Conservation (phyloP, 2,329 filamentous ascomycete genomes). For the Onygenales sp. region DNA sequence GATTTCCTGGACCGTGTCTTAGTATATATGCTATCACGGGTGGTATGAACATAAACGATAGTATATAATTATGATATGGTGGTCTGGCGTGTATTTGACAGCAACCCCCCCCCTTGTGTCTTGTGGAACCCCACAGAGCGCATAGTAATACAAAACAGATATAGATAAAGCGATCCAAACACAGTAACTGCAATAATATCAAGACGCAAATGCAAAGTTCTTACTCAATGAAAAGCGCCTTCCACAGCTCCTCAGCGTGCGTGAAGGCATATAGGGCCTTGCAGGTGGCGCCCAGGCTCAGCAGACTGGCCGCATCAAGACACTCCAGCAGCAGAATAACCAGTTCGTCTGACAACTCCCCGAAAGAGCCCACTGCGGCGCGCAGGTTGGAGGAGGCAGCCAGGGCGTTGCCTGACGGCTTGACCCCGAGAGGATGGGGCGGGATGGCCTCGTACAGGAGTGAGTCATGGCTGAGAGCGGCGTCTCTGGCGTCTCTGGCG, state of each 20-base stretch:
- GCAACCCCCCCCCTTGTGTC: too few relatives aligned
- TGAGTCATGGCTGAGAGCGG: not conserved
- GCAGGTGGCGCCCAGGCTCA: conserved; percentile 65
- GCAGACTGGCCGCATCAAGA: conserved; percentile 55
- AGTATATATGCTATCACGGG: not conserved
- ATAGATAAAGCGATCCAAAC: not conserved
- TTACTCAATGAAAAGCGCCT: conserved; percentile 74
- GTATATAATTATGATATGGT: too few relatives aligned
- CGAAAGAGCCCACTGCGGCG: conserved; percentile 54
- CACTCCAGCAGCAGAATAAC: conserved; percentile 66
- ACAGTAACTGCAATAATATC: not conserved
- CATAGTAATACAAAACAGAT: not conserved
- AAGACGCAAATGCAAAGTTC: conserved; percentile 29
- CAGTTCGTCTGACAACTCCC: conserved; percentile 68
- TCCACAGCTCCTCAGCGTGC: conserved; percentile 80
- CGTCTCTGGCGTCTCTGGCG: not conserved
- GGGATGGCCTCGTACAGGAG: conserved; percentile 52
- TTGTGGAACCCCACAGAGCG: too few relatives aligned
- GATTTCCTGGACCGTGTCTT: conserved; percentile 4
- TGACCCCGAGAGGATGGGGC: conserved; percentile 71
- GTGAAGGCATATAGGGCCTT: conserved; percentile 81
- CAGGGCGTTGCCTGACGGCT: conserved; percentile 77
- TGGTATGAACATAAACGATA: not conserved
- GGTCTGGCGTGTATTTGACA: too few relatives aligned
- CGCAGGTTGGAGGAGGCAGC: conserved; percentile 59